Evolutionary conservation across 2,329 filamentous ascomycete genomes (phyloP).

Genomic region (Pseudogymnoascus sp.): DNA sequence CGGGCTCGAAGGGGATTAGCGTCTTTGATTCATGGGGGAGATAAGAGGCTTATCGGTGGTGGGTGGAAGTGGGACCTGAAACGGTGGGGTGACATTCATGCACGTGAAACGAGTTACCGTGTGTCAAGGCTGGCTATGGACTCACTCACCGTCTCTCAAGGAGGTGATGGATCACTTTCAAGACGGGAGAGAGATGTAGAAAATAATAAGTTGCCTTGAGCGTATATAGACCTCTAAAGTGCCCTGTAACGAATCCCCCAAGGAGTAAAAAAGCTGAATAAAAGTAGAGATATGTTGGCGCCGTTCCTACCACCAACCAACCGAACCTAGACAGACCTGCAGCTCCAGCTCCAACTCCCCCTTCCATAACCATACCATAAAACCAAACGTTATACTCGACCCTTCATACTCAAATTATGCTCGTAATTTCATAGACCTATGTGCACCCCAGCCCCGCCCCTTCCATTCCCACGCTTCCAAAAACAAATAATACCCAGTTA

Average conservation of each 20-base stretch:
- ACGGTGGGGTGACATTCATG: not conserved
- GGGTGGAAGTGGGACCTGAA: not conserved
- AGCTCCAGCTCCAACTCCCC: not conserved
- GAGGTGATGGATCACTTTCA: not conserved
- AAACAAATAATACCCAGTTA: not conserved
- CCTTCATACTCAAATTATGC: not conserved
- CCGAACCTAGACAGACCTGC: not conserved
- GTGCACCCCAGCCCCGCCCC: not conserved
- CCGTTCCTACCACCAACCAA: not conserved
- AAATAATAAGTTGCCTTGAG: not conserved
- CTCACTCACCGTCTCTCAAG: not conserved
- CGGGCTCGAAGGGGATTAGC: not conserved
- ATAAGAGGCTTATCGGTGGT: not conserved
- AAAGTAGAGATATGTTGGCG: not conserved
- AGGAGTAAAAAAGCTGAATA: not conserved
- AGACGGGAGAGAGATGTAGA: not conserved
- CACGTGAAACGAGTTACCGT: not conserved
- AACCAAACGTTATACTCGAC: not conserved
- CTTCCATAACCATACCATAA: not conserved
- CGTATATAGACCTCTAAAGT: not conserved
- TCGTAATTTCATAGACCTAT: conserved; percentile 1
- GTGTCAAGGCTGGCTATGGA: not conserved
- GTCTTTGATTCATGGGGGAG: not conserved
- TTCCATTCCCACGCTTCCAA: not conserved
- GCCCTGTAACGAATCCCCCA: not conserved